Conservation (phyloP, 768 basidiomycete species). For the Xerocomus potaroensis region DNA sequence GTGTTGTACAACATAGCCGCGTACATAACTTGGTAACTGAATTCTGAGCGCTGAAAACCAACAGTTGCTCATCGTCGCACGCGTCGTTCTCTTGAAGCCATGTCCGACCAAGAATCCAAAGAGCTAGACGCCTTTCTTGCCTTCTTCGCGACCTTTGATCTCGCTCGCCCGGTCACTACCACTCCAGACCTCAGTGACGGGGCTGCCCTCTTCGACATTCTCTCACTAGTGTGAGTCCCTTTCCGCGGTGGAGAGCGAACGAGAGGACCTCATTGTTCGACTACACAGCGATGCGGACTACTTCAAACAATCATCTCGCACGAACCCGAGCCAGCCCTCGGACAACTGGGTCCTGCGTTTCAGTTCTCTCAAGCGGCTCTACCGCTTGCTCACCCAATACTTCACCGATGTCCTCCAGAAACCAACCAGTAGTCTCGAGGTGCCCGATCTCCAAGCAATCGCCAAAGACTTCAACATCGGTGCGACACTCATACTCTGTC, state of each 20-base stretch:
- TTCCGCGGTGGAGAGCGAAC: neutral
- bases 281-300: slow-evolving; percentile 66
- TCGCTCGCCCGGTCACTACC: slow-evolving; percentile 57
- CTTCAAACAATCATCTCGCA: slow-evolving; percentile 61
- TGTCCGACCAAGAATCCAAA: slow-evolving; percentile 43
- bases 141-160: slow-evolving; percentile 72
- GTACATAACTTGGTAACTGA: no score
- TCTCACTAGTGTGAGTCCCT: slow-evolving; percentile 64
- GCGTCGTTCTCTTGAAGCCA: slow-evolving; percentile 11
- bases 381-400: slow-evolving; percentile 86
- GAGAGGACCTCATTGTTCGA: slow-evolving; percentile 7
- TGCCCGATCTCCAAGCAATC: slow-evolving; percentile 83
- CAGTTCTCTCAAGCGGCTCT: slow-evolving; percentile 76
- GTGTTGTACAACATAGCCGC: neutral
- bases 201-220: slow-evolving; percentile 66
- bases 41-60: slow-evolving; percentile 3
- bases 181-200: slow-evolving; percentile 79
- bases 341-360: slow-evolving; percentile 92
- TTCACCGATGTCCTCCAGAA: slow-evolving; percentile 81
- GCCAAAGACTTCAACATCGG: slow-evolving; percentile 68
- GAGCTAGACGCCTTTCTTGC: slow-evolving; percentile 80
- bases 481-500: slow-evolving; percentile 71
- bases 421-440: slow-evolving; percentile 70
- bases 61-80: slow-evolving; percentile 6
- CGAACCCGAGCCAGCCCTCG: slow-evolving; percentile 55